Percentiles rank a stretch among this genome's conserved stretches.
Evolutionary conservation across 2,329 filamentous ascomycete species (phyloP).

Genomic region (Lasiodiplodia gonubiensis): DNA sequence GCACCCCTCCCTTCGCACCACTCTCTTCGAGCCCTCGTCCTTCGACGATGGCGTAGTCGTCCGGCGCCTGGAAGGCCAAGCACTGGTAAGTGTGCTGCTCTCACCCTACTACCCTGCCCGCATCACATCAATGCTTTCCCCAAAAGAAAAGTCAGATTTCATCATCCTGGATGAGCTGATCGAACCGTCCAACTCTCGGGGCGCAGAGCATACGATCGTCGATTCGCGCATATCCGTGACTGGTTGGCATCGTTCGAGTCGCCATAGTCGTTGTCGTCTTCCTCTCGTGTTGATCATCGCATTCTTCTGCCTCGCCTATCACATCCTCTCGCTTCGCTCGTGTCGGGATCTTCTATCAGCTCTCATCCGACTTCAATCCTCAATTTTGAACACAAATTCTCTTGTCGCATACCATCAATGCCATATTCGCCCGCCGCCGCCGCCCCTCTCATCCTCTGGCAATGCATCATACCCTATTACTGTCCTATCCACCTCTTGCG

Average conservation of each 20-base stretch:
- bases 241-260: background rate
- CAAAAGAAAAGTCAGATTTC: background rate
- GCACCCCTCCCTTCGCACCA: constrained; percentile 21
- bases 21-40: constrained; percentile 19
- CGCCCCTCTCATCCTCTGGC: background rate
- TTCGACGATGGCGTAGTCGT: constrained; percentile 11
- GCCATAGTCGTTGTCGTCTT: background rate
- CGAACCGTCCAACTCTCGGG: background rate
- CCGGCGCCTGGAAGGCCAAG: background rate
- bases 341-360: background rate
- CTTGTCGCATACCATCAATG: background rate
- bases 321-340: background rate
- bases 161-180: background rate
- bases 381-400: background rate
- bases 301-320: background rate
- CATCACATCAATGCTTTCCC: background rate
- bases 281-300: background rate
- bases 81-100: background rate
- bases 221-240: background rate
- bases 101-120: background rate
- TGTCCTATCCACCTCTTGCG: background rate
- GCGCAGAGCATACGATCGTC: background rate
- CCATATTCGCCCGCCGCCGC: background rate
- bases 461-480: background rate
- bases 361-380: background rate